Base-by-base conservation (phyloP, 768 basidiomycete species). In the Russula abietina region DNA sequence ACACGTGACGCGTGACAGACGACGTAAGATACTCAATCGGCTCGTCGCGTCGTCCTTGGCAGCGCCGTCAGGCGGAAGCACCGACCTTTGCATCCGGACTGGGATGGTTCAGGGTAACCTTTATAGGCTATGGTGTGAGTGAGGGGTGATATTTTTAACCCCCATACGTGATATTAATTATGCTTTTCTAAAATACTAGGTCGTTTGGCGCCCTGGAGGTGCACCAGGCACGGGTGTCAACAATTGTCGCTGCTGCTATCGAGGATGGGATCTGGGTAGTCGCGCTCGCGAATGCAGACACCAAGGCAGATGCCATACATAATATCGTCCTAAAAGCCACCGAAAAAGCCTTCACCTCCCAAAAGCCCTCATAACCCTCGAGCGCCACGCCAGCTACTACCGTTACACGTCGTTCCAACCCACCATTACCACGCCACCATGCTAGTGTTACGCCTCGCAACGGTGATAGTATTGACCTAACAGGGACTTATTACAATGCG, bases 91-190 rank as follows among this genome's bases (percentile, higher is more conserved):
- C 73, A 16, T 82, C 80, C 64, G 78, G 78, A 3, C 62, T 79
- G 67, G 80, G 80, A 3, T 81, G 80, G 80, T 11, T 10, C 26
- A 71, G 76, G 5, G 46, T n/a, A 7, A 74, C 80, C 1, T 76
- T 75, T 53, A 69, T 68, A 1, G 79, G 78, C 0, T 75, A 80
- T 50, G 75, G 79, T 33, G 79, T 81, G 61, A 46, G 71, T 50
- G 30, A 24, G 52, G 33, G 26, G 45, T 38, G 28, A 2, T 38
- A 4, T 12, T 46, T 5, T 10, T 0, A 4, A 22, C n/a, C 3
- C 36, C 19, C 6, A 39, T 45, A 45, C 17, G 12, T 38, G 39
- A 48, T 19, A 22, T 3, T 16, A 10, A 22, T 17, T 26, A 30
- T 4, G 26, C 41, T 14, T 32, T 2, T n/a, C 57, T 5, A n/a